Base-by-base conservation (phyloP, 2,329 filamentous ascomycete genomes). In the Diaporthe citri region DNA sequence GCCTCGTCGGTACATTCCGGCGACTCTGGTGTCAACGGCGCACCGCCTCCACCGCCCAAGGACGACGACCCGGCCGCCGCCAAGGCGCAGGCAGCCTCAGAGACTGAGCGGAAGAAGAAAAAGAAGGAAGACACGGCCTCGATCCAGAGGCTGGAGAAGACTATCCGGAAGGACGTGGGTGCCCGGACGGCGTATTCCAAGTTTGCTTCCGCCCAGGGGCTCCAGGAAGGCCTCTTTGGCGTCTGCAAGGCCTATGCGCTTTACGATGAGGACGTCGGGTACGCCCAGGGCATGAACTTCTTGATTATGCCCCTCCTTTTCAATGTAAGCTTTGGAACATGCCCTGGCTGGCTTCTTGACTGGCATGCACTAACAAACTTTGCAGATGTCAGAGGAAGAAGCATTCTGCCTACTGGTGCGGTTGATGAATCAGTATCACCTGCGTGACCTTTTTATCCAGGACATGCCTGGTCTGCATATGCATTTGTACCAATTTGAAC, bases 241-340 rank as follows among this genome's bases (percentile, higher is more conserved):
- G 91, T 99, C 48, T 99, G 97, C 87, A 99, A 98, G 84, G 96
- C 97, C 2, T 99, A 99, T 84, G 97, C 97, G 20, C 88, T 99
- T 41, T 98, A 96, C 79, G 97, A 99, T 80, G 95, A 98, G 80
- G 93, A 89, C 10, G 97, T 99, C 48, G 96, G 97, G 43, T 99
- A 99, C 83, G 96, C 97, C 0, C 97, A 99, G 84, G 97, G 97
- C 81, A 98, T 99, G 94, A 99, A 98, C 82, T 99, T 99, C 81
- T 91, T 99, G 75, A 94, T 95, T 66, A 98, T 98, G 95, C 97
- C 97, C 34, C 84, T 99, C 25, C 87, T 99, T 1, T 98, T 99
- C 86, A 98, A 98, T 82, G 93, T 94, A 85, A 88, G 92, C 83
- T 8, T 46, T 10, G 66, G 4, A 22, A 36, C 7, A 28, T 3